Conservation (phyloP, 768 basidiomycete genomes). For the Lactarius vividus region DNA sequence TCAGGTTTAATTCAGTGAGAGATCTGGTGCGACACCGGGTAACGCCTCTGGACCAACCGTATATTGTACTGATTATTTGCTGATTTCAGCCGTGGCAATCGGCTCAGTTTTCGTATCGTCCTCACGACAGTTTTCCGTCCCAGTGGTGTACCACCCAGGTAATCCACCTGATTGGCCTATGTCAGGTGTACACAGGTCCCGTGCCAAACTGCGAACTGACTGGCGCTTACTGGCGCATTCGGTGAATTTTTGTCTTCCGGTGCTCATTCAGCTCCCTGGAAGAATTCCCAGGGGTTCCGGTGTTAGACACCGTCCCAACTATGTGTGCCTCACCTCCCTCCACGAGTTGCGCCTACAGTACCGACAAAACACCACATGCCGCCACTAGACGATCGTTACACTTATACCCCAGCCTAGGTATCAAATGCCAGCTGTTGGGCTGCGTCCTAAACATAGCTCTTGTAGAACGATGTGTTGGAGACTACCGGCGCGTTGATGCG, state of each 20-base stretch:
- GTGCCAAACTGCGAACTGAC: background rate
- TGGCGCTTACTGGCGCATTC: background rate
- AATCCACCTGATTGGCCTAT: too few species aligned
- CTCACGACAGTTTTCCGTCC: too few species aligned
- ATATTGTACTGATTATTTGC: too few species aligned
- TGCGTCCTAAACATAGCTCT: background rate
- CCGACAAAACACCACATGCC: background rate
- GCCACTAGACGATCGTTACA: background rate
- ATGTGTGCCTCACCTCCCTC: background rate
- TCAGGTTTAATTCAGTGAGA: too few species aligned
- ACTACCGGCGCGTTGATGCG: too few species aligned
- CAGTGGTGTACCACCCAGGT: too few species aligned
- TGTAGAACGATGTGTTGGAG: background rate
- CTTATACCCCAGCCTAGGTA: background rate
- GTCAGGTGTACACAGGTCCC: background rate
- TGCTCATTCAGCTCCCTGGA: background rate
- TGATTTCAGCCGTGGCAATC: too few species aligned
- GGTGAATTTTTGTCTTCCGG: background rate
- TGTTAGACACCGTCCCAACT: background rate
- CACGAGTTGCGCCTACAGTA: background rate
- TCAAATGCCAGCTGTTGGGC: background rate
- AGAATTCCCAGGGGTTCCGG: background rate
- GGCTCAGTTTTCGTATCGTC: too few species aligned
- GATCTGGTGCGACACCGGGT: too few species aligned
- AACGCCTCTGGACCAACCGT: too few species aligned